Conservation (phyloP, 1,139 yeast species). For the Sugiyamaella xylanicola region DNA sequence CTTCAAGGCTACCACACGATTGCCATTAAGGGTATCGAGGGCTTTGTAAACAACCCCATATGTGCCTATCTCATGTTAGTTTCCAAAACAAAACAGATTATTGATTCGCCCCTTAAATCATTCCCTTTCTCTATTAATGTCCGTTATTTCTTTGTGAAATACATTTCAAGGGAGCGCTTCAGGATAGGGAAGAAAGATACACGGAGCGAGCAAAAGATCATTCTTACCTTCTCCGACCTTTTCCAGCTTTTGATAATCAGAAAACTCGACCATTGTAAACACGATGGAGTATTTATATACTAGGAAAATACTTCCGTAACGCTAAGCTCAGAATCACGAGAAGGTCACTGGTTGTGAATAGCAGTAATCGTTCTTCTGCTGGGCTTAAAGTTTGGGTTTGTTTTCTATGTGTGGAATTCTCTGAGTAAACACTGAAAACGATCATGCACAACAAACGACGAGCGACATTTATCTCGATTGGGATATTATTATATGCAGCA, state of each 20-base stretch:
- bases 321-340: neutral
- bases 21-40: conserved; percentile 81
- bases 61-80: conserved; percentile 54
- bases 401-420: neutral
- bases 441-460: conserved; percentile 11
- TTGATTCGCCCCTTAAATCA: neutral
- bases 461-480: conserved; percentile 20
- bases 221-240: conserved; percentile 88
- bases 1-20: conserved; percentile 90
- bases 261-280: conserved; percentile 70
- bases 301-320: neutral
- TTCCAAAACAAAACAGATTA: neutral
- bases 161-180: too few relatives aligned
- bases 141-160: too few relatives aligned
- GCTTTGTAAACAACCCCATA: conserved; percentile 99
- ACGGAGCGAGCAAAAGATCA: neutral
- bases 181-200: too few relatives aligned
- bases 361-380: neutral
- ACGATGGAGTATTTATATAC: neutral
- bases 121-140: neutral
- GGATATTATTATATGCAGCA: conserved; percentile 7
- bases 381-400: neutral
- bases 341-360: neutral
- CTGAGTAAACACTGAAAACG: conserved; percentile 2
- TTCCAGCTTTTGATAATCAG: conserved; percentile 90